phyloP scores from a whole-genome alignment of 176 grass and related monocot species.

The Miscanthus lutarioriparius region DNA sequence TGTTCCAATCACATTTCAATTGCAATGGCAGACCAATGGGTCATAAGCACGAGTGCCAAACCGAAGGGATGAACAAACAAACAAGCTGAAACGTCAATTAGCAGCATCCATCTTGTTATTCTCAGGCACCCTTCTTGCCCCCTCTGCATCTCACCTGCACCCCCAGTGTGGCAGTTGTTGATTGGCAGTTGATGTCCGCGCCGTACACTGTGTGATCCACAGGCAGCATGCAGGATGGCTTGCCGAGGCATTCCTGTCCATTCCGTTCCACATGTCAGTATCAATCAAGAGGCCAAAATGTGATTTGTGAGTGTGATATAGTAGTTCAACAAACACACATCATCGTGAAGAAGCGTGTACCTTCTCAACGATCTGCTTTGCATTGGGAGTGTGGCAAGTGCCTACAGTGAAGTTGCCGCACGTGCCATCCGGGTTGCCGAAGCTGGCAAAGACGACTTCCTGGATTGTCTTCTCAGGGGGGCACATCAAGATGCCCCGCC shows the following conservation, averaged over 20 bases:
- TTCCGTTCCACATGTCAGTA: neutral
- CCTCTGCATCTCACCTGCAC: constrained; percentile 69
- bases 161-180: constrained; percentile 60
- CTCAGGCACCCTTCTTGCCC: constrained; percentile 25
- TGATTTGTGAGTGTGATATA: neutral
- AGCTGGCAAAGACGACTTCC: constrained; percentile 80
- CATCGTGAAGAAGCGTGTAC: constrained; percentile 10
- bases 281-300: constrained; percentile 5
- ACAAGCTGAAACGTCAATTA: constrained; percentile 4
- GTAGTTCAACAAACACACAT: neutral
- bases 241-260: constrained; percentile 73
- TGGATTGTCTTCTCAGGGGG: constrained; percentile 58
- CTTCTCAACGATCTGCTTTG: constrained; percentile 58
- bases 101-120: constrained; percentile 27
- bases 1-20: constrained; percentile 7
- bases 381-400: constrained; percentile 57
- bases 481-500: constrained; percentile 62
- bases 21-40: constrained; percentile 9
- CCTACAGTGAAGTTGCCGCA: constrained; percentile 78
- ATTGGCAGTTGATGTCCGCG: constrained; percentile 57
- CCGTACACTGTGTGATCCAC: constrained; percentile 50
- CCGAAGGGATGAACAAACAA: constrained; percentile 26
- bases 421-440: constrained; percentile 66
- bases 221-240: constrained; percentile 52
- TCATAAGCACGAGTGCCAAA: constrained; percentile 4